Evolutionary conservation across 2,329 filamentous ascomycete genomes (phyloP).

Genomic region (Phaeosphaeria sp.): DNA sequence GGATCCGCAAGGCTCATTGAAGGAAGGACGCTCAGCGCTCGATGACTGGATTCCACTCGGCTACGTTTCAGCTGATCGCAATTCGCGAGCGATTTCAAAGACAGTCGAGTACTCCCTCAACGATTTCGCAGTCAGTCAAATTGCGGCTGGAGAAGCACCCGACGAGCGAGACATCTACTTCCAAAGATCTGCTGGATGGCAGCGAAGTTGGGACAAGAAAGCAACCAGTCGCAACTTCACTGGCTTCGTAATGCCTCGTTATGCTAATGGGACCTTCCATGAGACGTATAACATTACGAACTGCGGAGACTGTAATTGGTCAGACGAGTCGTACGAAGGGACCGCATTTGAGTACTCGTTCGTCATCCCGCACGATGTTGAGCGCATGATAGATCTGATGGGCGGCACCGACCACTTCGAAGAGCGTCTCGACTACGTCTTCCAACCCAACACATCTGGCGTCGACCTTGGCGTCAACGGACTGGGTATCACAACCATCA

Average conservation of each 20-base stretch:
- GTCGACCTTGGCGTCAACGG: constrained; percentile 46
- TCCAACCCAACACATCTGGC: constrained; percentile 48
- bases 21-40: constrained; percentile 52
- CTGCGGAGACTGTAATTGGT: constrained; percentile 53
- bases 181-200: constrained; percentile 51
- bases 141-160: constrained; percentile 50
- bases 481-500: constrained; percentile 45
- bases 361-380: constrained; percentile 52
- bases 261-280: constrained; percentile 44
- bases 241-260: constrained; percentile 47
- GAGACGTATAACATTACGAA: constrained; percentile 51
- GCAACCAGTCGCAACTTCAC: constrained; percentile 47
- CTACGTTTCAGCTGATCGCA: constrained; percentile 49
- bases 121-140: constrained; percentile 52
- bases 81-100: constrained; percentile 49
- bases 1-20: constrained; percentile 45
- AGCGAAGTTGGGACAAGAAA: constrained; percentile 50
- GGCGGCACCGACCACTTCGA: constrained; percentile 50
- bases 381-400: constrained; percentile 53
- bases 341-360: constrained; percentile 55
- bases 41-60: constrained; percentile 54
- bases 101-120: constrained; percentile 54
- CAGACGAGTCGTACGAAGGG: constrained; percentile 51
- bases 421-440: constrained; percentile 50
- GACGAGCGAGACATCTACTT: constrained; percentile 49